A percentile compares a stretch with the other conserved stretches of the same genome.
Evolutionary conservation across 139 green algal species (phyloP).

Genomic region (Asterochloris erici): DNA sequence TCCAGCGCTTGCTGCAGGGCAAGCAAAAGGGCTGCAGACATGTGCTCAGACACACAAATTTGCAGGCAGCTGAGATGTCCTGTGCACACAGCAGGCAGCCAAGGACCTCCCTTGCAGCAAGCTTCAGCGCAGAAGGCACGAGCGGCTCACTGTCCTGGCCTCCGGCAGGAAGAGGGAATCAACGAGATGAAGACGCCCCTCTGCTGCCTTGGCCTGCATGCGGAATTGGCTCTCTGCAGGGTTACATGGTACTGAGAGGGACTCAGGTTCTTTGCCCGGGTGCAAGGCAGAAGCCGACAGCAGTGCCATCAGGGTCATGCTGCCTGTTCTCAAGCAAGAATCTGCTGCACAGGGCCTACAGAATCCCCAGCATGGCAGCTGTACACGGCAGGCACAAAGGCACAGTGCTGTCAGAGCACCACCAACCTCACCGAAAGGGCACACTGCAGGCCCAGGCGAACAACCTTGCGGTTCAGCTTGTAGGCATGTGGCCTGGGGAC

Average conservation of each 20-base stretch:
- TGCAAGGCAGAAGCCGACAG: not conserved
- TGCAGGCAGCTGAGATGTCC: too few relatives aligned
- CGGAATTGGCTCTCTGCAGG: too few relatives aligned
- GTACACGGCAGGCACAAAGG: too few relatives aligned
- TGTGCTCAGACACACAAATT: not conserved
- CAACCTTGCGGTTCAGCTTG: constrained; percentile 69
- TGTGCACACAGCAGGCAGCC: not conserved
- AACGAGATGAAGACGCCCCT: constrained; percentile 74
- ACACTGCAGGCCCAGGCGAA: constrained; percentile 75
- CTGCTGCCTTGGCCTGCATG: constrained; percentile 59
- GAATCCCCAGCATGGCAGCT: not conserved
- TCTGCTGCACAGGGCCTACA: not conserved
- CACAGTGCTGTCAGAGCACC: too few relatives aligned
- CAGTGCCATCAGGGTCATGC: not conserved
- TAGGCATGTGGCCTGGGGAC: constrained; percentile 69
- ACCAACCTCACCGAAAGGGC: constrained; percentile 61
- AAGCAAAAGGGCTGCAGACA: not conserved
- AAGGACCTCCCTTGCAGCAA: not conserved
- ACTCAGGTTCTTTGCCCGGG: too few relatives aligned
- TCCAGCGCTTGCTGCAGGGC: constrained; percentile 32
- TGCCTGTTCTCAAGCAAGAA: not conserved
- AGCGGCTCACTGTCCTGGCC: constrained; percentile 42
- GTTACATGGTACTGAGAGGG: too few relatives aligned
- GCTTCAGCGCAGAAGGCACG: not conserved
- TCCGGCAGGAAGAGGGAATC: constrained; percentile 47